Base-by-base conservation (phyloP, 306 rosid species). In the Begonia fuchsioides region DNA sequence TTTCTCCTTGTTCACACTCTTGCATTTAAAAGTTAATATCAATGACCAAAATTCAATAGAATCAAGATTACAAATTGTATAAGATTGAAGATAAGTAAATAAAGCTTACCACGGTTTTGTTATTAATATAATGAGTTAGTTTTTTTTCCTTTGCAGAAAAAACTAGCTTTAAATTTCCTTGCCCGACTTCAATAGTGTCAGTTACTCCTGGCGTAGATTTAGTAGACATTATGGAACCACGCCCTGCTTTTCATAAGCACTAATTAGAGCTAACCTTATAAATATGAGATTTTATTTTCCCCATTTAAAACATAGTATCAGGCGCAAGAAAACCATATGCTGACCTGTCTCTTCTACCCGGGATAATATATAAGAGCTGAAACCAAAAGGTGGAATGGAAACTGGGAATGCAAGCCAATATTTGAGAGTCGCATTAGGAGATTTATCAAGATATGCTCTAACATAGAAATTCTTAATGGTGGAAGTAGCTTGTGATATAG, bases 321-420 rank as follows among this genome's bases (percentile, higher is more conserved):
- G 45, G 14, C 45, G 12, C 14, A n/a, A 40, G n/a, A 12, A 11
- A 41, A 13, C 45, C 4, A 41, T 41, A 41, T 10, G 45, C 45
- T n/a, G 12, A 65, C 67, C 76, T 60, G 64, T 39, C 47, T 35
- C 43, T 60, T 52, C 60, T 51, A 59, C 68, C 43, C 64, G 52
- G 46, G 92, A 82, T 52, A 87, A 62, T 44, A 64, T 64, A 70
- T 87, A 87, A 53, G 94, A 76, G 65, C 72, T 82, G 69, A 82
- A 87, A 63, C 96, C 96, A 58, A 87, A 86, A 41, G 96, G 87
- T 19, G 96, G 94, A 38, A 77, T 83, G 15, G 64, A 18, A n/a
- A 76, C 94, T 32, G 84, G 71, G 70, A 87, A 87, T 1, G 73
- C 82, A 60, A 87, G 94, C 94, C 82, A 82, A 52, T 82, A 83